Conservation (phyloP, 345 rosid species). For the Bruguiera gymnorhiza region DNA sequence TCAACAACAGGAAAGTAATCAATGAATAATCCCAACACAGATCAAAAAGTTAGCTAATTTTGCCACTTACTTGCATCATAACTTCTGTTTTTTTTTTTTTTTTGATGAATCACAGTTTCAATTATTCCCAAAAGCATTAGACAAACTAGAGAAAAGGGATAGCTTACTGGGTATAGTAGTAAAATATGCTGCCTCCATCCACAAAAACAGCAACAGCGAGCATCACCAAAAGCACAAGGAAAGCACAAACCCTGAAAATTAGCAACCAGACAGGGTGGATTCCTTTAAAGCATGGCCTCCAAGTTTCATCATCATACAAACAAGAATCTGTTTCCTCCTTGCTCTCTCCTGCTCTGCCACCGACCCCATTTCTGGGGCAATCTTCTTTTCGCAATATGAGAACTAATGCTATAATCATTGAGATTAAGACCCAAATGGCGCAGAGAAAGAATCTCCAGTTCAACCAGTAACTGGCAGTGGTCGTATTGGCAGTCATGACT, state of each 20-base stretch:
- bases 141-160: conserved; percentile 1
- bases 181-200: conserved; percentile 79
- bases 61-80: too few relatives aligned
- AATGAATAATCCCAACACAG: too few relatives aligned
- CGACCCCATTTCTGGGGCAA: conserved; percentile 6
- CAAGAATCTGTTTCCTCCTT: conserved; percentile 43
- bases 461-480: conserved; percentile 67
- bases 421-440: conserved; percentile 47
- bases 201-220: conserved; percentile 39
- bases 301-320: conserved; percentile 65
- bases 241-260: conserved; percentile 62
- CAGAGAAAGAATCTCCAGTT: conserved; percentile 91
- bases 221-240: conserved; percentile 57
- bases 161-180: conserved; percentile 92
- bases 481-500: conserved; percentile 56
- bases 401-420: conserved; percentile 35
- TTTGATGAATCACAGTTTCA: neutral
- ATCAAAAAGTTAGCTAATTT: too few relatives aligned
- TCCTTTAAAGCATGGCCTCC: conserved; percentile 78
- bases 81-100: too few relatives aligned
- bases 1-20: neutral
- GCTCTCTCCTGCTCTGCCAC: conserved; percentile 26
- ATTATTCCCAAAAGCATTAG: neutral
- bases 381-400: conserved; percentile 70
- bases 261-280: conserved; percentile 96